phyloP scores from a whole-genome alignment of 768 basidiomycete species.

The Rossbeevera mucosa region DNA sequence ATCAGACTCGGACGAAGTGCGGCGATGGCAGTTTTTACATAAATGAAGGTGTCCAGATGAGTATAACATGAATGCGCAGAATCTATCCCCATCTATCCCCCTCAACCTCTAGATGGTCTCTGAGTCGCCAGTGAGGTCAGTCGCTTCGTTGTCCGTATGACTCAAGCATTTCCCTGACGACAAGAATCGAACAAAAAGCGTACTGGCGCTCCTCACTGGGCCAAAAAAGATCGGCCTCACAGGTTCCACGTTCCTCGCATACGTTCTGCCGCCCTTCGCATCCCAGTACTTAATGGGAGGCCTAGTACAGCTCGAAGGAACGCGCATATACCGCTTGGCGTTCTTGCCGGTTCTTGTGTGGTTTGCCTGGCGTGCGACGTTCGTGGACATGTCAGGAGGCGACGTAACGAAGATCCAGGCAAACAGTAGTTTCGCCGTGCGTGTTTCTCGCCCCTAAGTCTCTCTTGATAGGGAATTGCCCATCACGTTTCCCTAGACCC shows the following conservation, averaged over 20 bases:
- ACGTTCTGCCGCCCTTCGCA: conserved; percentile 41
- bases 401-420: conserved; percentile 6
- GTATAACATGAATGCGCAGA: not conserved
- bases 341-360: conserved; percentile 45
- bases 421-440: conserved; percentile 20
- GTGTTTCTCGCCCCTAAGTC: not conserved
- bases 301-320: conserved; percentile 48
- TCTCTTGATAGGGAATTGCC: not conserved
- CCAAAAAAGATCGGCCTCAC: conserved; percentile 9
- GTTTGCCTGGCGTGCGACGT: conserved; percentile 38
- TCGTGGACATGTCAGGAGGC: conserved; percentile 23
- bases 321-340: conserved; percentile 39
- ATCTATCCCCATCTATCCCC: not conserved
- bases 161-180: not conserved
- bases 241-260: conserved; percentile 25
- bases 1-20: not conserved
- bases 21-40: not conserved
- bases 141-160: not conserved
- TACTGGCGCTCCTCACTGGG: conserved; percentile 1
- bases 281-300: conserved; percentile 50
- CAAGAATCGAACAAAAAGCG: not conserved
- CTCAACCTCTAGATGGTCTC: conserved; percentile 1
- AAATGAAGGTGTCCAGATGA: not conserved
- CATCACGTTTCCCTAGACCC: conserved; percentile 4
- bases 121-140: conserved; percentile 1